These are phyloP conservation scores for Saccharomyces hybrid DNA, from an alignment of 1,139 yeast genomes.

Conservation along the genomic window DNA sequence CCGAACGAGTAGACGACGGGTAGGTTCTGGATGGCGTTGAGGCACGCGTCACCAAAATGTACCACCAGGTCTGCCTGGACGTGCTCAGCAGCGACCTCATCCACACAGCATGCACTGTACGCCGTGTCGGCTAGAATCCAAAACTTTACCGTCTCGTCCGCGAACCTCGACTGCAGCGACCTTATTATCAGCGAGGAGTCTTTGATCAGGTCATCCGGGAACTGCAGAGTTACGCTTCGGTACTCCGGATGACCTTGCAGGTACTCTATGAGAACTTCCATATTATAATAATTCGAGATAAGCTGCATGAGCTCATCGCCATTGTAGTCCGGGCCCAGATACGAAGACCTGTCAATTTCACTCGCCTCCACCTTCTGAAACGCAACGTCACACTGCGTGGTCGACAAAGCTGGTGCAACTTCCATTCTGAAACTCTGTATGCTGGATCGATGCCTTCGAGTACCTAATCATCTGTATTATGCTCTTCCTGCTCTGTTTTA, in stretches of 20 bases:
- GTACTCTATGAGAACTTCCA: slow-evolving; percentile 40
- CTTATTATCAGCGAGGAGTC: slow-evolving; percentile 71
- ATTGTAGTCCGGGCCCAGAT: slow-evolving; percentile 29
- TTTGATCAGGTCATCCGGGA: slow-evolving; percentile 72
- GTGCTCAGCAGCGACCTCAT: slow-evolving; percentile 94
- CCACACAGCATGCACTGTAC: slow-evolving; percentile 91
- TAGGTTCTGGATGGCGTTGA: slow-evolving; percentile 64
- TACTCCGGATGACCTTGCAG: slow-evolving; percentile 35
- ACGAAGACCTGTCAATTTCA: slow-evolving; percentile 34
- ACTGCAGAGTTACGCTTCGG: slow-evolving; percentile 68
- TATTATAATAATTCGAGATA: slow-evolving; percentile 45
- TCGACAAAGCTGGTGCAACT: slow-evolving; percentile 54
- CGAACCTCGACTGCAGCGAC: slow-evolving; percentile 29
- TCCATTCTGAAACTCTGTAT: background rate
- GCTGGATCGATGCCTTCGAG: too few species aligned
- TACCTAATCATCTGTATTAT: background rate
- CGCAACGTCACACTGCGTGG: slow-evolving; percentile 43
- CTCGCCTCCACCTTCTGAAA: slow-evolving; percentile 36
- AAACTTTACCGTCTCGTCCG: slow-evolving; percentile 29
- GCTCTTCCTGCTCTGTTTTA: background rate
- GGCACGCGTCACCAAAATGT: slow-evolving; percentile 93
- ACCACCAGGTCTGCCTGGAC: slow-evolving; percentile 77
- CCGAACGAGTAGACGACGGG: slow-evolving; percentile 77
- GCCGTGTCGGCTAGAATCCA: slow-evolving; percentile 93
- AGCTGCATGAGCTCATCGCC: slow-evolving; percentile 29